Evolutionary conservation across 2,329 filamentous ascomycete genomes (phyloP).

Genomic region (Botryotinia narcissicola): DNA sequence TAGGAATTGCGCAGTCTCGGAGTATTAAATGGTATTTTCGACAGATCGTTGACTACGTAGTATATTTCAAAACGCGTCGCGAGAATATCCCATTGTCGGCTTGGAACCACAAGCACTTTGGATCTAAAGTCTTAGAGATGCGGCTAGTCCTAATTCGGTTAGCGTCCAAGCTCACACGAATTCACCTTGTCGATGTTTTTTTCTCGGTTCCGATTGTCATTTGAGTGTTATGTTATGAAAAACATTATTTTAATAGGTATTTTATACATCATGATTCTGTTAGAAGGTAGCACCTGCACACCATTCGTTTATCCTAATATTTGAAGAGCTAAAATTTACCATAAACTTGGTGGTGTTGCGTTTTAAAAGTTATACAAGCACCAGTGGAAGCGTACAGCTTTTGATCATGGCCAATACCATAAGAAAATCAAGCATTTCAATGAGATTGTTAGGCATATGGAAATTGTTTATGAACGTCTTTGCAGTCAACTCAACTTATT

Average conservation of each 20-base stretch:
- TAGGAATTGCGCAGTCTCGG: neutral
- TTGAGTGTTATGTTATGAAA: neutral
- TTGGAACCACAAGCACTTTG: neutral
- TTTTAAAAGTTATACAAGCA: neutral
- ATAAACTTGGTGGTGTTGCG: neutral
- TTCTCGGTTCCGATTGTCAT: too few relatives aligned
- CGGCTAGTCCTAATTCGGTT: neutral
- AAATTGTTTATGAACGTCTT: neutral
- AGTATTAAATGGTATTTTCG: neutral
- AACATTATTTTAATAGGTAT: neutral
- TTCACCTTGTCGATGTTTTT: neutral
- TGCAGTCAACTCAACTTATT: neutral
- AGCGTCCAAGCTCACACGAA: neutral
- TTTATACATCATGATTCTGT: neutral
- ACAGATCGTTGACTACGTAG: neutral
- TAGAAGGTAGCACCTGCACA: neutral
- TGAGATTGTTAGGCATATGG: neutral
- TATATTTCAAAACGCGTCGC: slow-evolving; percentile 12
- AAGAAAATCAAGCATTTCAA: neutral
- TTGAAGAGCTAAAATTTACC: neutral
- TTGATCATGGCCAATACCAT: neutral
- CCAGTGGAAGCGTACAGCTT: neutral
- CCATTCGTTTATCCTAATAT: neutral
- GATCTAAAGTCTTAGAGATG: neutral
- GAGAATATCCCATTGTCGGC: slow-evolving; percentile 3